Conservation (phyloP, 176 grass and related monocot genomes). For the Raddia distichophylla region DNA sequence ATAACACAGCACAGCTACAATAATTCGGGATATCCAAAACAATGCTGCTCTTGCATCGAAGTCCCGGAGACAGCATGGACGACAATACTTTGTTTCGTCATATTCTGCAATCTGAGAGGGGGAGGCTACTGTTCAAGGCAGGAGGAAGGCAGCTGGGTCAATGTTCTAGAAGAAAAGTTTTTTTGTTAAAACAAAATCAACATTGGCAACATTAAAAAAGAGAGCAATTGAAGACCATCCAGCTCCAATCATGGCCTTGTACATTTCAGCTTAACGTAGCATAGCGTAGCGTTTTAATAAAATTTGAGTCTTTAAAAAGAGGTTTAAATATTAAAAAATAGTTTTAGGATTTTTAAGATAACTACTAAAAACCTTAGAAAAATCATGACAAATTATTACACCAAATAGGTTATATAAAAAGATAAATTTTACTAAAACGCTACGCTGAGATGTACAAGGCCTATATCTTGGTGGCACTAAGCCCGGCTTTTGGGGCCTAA, state of each 20-base stretch:
- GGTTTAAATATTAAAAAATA: no score
- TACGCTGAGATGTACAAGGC: no score
- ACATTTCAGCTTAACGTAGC: no score
- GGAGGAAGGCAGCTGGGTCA: slow-evolving; percentile 7
- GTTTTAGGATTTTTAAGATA: no score
- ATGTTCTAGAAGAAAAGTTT: slow-evolving; percentile 45
- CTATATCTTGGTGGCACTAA: slow-evolving; percentile 5
- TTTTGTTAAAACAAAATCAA: slow-evolving; percentile 47
- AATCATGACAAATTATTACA: no score
- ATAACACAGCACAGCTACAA: slow-evolving; percentile 31
- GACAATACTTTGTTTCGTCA: slow-evolving; percentile 27
- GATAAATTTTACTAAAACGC: no score
- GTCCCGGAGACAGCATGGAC: slow-evolving; percentile 37
- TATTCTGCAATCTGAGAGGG: background rate
- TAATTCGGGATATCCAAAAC: slow-evolving; percentile 29
- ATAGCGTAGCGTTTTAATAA: no score
- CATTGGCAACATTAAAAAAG: slow-evolving; percentile 22
- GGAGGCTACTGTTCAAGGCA: background rate
- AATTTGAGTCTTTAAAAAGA: no score
- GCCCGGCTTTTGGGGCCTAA: slow-evolving; percentile 47
- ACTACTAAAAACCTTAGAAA: no score
- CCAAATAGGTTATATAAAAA: no score
- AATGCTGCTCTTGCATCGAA: slow-evolving; percentile 34
- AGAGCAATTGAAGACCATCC: background rate
- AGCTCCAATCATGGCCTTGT: no score